Evolutionary conservation across 805 yeast genomes (phyloP), one percentile per base, ranked within the genome.

Genomic region (Candida silvicultrix): DNA sequence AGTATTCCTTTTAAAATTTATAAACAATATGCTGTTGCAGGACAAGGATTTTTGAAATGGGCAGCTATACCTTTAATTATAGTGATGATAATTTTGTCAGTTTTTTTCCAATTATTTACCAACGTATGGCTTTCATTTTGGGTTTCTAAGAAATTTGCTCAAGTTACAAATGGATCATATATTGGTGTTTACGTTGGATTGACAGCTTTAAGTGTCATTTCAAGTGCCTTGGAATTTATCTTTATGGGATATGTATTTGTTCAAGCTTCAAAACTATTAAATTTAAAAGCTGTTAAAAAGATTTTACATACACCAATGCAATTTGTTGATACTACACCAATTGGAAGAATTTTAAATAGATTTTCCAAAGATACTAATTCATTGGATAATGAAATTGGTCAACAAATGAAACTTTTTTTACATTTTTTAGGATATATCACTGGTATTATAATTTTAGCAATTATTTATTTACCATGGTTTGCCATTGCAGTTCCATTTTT

Each of bases 361-460:
- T 89, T 89, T 60, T 87, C 96, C 2, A 87, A 87, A 55, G 97
- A 89, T 63, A 84, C 94, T 0, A 95, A 89, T 60, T 81, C 82
- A 32, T 69, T 88, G 61, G 96, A 89, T 61, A 86, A 87, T 58
- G 92, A 85, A 64, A 63, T 89, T 50, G 74, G 79, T 22, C 89
- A 85, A 63, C 84, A 82, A 58, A 54, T 84, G 38, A 74, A 94
- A 51, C 66, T 82, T 62, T 66, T 84, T 45, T 56, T 81, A 42
- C 76, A 70, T 50, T 78, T 82, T 14, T 45, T 71, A 23, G 63
- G 81, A 20, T 75, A 73, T 55, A 76, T 86, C 45, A 51, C 75
- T 35, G 95, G 94, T 49, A 80, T 83, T 29, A 59, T 83, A 45
- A 73, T 85, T 49, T 72, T 84, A 63, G 79, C 87, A 59, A 78